Evolutionary conservation across 2,329 filamentous ascomycete species (phyloP).

Genomic region (Epichloe scottii): DNA sequence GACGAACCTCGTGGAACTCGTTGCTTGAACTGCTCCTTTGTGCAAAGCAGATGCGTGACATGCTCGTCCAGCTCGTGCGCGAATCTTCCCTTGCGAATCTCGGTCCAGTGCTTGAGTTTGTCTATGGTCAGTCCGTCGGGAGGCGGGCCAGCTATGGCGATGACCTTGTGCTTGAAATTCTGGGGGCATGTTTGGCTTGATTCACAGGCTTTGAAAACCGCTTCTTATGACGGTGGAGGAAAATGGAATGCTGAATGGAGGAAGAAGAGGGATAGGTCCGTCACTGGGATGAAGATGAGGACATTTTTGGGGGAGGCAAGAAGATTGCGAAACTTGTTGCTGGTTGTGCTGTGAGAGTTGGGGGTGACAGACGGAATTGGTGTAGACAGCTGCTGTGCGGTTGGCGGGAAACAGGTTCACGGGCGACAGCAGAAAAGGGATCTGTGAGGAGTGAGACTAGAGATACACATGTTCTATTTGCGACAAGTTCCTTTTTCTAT

Average conservation of each 20-base stretch:
- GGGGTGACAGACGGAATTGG: background rate
- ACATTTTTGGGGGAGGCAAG: background rate
- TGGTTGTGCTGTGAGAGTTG: background rate
- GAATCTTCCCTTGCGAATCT: constrained; percentile 47
- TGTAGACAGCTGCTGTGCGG: background rate
- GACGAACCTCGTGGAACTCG: constrained; percentile 23
- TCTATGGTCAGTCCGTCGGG: constrained; percentile 32
- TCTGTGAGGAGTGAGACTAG: too few relatives aligned
- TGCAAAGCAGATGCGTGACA: constrained; percentile 64
- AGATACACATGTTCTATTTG: background rate
- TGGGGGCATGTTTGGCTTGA: background rate
- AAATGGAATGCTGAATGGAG: too few relatives aligned
- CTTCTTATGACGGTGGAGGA: too few relatives aligned
- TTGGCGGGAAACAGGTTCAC: background rate
- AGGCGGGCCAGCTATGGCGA: constrained; percentile 48
- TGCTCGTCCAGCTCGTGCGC: constrained; percentile 33
- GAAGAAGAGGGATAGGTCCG: background rate
- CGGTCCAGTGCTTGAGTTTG: constrained; percentile 55
- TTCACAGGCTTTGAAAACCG: background rate
- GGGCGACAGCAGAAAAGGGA: background rate
- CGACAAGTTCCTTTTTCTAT: constrained; percentile 17
- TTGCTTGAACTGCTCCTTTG: constrained; percentile 45
- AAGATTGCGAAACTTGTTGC: background rate
- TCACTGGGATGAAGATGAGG: background rate
- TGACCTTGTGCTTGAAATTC: constrained; percentile 14